A percentile compares a stretch with the other conserved stretches of the same genome.
Conservation (phyloP, 257 asterid species). For the Phtheirospermum japonicum region DNA sequence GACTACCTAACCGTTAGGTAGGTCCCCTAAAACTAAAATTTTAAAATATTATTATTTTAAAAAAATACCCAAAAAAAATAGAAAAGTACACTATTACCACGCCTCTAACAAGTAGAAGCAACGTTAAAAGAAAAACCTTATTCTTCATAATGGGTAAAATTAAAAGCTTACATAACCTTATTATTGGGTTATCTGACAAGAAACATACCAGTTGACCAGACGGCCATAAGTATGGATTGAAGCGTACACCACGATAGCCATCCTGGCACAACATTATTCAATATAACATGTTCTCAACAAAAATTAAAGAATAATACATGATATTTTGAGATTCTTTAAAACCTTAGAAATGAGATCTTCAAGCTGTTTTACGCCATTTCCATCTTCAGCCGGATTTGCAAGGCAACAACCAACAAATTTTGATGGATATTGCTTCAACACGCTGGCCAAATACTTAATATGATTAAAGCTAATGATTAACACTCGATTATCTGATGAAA, state of each 20-base stretch:
- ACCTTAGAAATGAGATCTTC: constrained; percentile 69
- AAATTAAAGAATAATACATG: background rate
- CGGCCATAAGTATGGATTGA: constrained; percentile 94
- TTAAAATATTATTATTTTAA: too few relatives aligned
- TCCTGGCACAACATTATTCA: constrained; percentile 44
- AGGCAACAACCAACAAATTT: constrained; percentile 88
- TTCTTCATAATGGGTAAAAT: background rate
- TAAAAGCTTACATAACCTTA: background rate
- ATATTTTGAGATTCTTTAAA: constrained; percentile 1
- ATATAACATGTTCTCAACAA: constrained; percentile 14
- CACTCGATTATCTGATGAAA: background rate
- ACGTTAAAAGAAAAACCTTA: background rate
- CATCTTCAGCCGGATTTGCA: constrained; percentile 87
- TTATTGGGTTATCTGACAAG: constrained; percentile 2
- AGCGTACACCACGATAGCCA: constrained; percentile 88
- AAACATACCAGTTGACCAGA: constrained; percentile 63
- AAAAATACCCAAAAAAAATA: background rate
- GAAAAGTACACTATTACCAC: background rate
- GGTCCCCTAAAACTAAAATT: too few relatives aligned
- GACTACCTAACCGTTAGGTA: too few relatives aligned
- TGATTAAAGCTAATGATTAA: constrained; percentile 17
- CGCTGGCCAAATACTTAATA: constrained; percentile 42
- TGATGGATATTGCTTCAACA: constrained; percentile 67
- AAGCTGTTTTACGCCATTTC: constrained; percentile 63
- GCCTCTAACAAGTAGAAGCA: background rate